A percentile compares a stretch with the other conserved stretches of the same genome.
These are phyloP conservation scores for Trichosporon asahii DNA, from an alignment of 1,284 basidiomycete species.

Conservation along the genomic window DNA sequence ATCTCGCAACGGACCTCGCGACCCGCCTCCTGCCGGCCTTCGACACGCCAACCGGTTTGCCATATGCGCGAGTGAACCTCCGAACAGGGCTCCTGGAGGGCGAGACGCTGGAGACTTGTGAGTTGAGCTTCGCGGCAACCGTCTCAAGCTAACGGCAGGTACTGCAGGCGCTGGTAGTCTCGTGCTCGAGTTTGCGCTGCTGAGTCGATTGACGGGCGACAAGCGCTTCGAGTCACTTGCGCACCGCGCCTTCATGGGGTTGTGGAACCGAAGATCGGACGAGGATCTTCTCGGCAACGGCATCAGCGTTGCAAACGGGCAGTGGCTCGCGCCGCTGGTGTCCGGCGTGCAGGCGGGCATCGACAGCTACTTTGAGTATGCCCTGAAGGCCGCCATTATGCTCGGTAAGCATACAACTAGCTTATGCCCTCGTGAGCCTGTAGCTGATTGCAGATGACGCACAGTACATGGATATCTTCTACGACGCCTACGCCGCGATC, in stretches of 20 bases:
- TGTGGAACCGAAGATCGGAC: conserved; percentile 78
- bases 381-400: conserved; percentile 64
- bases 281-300: conserved; percentile 83
- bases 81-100: conserved; percentile 37
- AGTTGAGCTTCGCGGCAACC: conserved; percentile 16
- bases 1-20: conserved; percentile 79
- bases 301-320: conserved; percentile 63
- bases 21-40: conserved; percentile 82
- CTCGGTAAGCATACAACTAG: too few relatives aligned
- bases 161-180: conserved; percentile 88
- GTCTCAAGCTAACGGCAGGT: conserved; percentile 78
- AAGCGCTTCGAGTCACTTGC: conserved; percentile 64
- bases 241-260: background rate
- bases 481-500: conserved; percentile 76
- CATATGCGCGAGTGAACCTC: conserved; percentile 71
- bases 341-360: conserved; percentile 85
- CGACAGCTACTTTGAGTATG: conserved; percentile 91
- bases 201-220: conserved; percentile 83
- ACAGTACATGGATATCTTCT: conserved; percentile 84
- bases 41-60: conserved; percentile 78
- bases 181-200: conserved; percentile 84
- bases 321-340: conserved; percentile 61
- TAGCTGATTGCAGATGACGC: conserved; percentile 63
- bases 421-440: too few relatives aligned
- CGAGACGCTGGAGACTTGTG: conserved; percentile 48